Evolutionary conservation across 2,329 filamentous ascomycete genomes (phyloP), one percentile per base, ranked within the genome.

Genomic region (Bipolaris bicolor): DNA sequence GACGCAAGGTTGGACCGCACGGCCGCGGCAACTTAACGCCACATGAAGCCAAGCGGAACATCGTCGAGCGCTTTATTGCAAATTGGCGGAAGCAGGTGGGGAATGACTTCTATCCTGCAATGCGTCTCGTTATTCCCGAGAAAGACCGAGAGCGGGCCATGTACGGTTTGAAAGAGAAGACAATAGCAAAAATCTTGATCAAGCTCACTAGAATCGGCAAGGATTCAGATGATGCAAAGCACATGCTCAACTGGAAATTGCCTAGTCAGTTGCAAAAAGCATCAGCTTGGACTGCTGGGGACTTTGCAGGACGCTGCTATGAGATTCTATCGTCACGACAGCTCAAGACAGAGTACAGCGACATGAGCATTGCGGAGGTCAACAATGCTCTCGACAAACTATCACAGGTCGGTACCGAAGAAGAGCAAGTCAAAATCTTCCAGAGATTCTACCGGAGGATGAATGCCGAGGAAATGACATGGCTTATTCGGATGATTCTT

Each of bases 111-210:
- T 98, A 95, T 72, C 95, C 95, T 0, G 94, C 92, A 1, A 85
- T 99, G 76, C 88, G 95, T 18, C 84, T 99, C 45, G 97, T 98
- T 55, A 83, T 97, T 3, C 93, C 94, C 0, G 92, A 96, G 69
- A 96, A 96, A 72, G 95, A 99, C 71, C 87, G 92, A 37, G 92
- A 98, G 69, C 86, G 95, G 46, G 90, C 90, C 16, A 92, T 97
- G 81, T 99, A 98, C 70, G 92, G 94, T 0, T 81, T 99, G 39
- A 98, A 98, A 73, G 95, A 99, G 79, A 93, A 90, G 73, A 86
- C 88, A 5, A 92, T 99, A 58, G 94, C 89, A 9, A 97, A 92
- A 72, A 79, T 98, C 18, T 81, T 98, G n/a, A 90, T 97, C 57
- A 94, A 92, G 72, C 84, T 97, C 37, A 89, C 97, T 82, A 94